These are phyloP conservation scores for Mycogone perniciosa DNA, from an alignment of 2,329 filamentous ascomycete species.

Conservation along the genomic window DNA sequence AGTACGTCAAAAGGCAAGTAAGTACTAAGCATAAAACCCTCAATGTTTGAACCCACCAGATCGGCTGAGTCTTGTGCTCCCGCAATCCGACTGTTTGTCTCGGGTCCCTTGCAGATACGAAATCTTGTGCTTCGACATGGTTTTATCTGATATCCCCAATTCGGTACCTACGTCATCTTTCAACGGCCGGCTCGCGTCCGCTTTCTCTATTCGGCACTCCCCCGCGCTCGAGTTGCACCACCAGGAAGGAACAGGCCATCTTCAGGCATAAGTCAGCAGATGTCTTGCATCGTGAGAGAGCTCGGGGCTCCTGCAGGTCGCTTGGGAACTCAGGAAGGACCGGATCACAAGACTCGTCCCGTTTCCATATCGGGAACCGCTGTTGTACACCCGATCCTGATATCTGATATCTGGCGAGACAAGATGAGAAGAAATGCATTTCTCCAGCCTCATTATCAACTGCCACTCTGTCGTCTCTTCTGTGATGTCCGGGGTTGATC, in stretches of 20 bases:
- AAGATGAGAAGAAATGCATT: not conserved
- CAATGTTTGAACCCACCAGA: not conserved
- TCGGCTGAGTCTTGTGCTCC: not conserved
- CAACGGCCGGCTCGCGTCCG: not conserved
- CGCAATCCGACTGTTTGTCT: not conserved
- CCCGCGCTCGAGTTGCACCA: not conserved
- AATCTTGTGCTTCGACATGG: constrained; percentile 1
- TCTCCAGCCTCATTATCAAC: no score
- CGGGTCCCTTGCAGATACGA: not conserved
- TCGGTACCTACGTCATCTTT: not conserved
- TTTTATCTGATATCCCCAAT: not conserved
- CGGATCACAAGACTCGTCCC: not conserved
- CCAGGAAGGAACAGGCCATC: constrained; percentile 2
- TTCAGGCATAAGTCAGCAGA: not conserved
- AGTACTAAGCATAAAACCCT: not conserved
- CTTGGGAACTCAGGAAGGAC: constrained; percentile 4
- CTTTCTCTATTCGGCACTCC: not conserved
- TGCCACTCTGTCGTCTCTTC: no score
- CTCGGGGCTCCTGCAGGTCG: not conserved
- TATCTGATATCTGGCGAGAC: not conserved
- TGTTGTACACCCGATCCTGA: no score
- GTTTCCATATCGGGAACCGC: not conserved
- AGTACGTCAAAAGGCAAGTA: not conserved
- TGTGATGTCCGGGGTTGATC: no score
- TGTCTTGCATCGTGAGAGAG: not conserved